Evolutionary conservation across 2,329 filamentous ascomycete genomes (phyloP), one percentile per base, ranked within the genome.

Genomic region (Phaeoacremonium minimum): DNA sequence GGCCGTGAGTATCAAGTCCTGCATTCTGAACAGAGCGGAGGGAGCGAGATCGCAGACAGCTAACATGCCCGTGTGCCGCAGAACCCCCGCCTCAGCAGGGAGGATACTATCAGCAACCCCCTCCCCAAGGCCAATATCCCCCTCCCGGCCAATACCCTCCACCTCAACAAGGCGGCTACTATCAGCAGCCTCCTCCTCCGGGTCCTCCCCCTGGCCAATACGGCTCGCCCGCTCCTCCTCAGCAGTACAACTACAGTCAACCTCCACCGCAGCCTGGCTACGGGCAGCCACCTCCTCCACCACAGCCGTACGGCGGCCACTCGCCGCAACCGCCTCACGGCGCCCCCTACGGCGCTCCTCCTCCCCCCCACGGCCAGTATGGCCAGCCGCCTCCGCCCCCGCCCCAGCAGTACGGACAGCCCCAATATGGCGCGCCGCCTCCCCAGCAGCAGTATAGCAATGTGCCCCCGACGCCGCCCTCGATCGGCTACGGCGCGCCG

Each of bases 401-500:
- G 46, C 56, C 46, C 37, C 57, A 42, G 40, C 54, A 41, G 53
- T 60, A 61, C 39, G 56, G 53, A 33, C 37, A 28, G 29, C 34
- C 14, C 20, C 28, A 17, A 16, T 40, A 40, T 16, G 38, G 37
- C 5, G 37, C 28, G 4, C 20, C 40, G 4, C 37, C 40, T 51
- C 52, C 18, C 48, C n/a, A n/a, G n/a, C 56, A 28, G 47, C 49
- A 46, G 6, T 44, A 43, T 7, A 47, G 42, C 7, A 45, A 39
- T 38, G 51, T 54, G 19, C 68, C 74, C 29, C 77, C 83, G 9
- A 78, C 82, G 1, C 73, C 76, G 9, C 77, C 87, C 1, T 85
- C 85, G 0, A 62, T 75, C 1, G 90, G 90, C 22, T 96, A 95
- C 52, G 79, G 80, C 4, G 73, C 83, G 0, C 77, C 79, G 11